These are phyloP conservation scores for Malassezia nana DNA, from an alignment of 1,284 basidiomycete species.

Conservation along the genomic window DNA sequence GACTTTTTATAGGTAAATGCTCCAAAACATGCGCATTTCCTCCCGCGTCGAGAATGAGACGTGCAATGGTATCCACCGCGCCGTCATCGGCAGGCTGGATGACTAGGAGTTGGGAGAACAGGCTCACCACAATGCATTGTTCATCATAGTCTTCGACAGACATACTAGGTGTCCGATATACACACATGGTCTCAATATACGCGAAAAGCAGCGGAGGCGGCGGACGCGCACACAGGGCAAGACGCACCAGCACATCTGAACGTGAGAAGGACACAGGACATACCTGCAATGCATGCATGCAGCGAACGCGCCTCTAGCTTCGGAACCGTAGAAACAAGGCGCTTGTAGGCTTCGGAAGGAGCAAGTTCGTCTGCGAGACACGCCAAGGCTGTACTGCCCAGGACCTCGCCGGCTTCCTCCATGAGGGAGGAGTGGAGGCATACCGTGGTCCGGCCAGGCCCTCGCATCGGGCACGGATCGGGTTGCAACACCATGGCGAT, in stretches of 20 bases:
- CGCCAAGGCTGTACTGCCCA: background rate
- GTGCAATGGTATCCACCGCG: background rate
- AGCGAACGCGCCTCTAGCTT: background rate
- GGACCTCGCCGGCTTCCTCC: background rate
- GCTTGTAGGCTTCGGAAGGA: background rate
- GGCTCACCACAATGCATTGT: background rate
- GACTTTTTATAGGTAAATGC: background rate
- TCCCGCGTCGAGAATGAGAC: background rate
- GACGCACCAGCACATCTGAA: background rate
- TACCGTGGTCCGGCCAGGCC: background rate
- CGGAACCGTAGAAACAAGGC: background rate
- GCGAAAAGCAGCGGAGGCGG: background rate
- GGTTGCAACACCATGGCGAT: background rate
- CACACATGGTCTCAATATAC: background rate
- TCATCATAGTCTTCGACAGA: background rate
- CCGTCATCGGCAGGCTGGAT: background rate
- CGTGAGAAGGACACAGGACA: background rate
- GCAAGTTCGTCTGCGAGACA: background rate
- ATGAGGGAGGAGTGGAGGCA: background rate
- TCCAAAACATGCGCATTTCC: background rate
- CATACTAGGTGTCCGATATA: background rate
- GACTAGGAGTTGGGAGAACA: background rate
- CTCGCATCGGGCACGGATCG: background rate
- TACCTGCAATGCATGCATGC: background rate
- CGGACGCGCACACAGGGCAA: background rate